Base-by-base conservation (phyloP, 352 stramenopile genomes). In the Globisporangium polare region DNA sequence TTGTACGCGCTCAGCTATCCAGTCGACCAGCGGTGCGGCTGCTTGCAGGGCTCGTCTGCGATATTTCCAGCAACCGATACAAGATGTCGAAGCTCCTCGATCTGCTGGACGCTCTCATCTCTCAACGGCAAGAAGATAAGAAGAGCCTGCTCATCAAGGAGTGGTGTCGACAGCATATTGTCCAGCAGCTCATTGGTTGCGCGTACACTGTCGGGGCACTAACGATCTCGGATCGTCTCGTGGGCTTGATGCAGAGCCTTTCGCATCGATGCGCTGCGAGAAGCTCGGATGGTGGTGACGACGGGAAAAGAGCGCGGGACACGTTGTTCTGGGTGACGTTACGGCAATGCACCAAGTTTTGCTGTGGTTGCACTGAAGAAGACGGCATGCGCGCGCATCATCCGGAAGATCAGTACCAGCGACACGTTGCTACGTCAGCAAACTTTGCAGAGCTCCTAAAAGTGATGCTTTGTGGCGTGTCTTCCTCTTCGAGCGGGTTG, bases 321-420 rank as follows among this genome's bases (percentile, higher is more conserved):
- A 55, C 62, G 31, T 31, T 77, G 20, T 54, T 89, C 26, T 91
- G 80, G 82, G 56, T 68, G 31, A 56, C 88, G 43, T 33, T 92
- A 24, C 67, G 80, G 31, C 71, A 83, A 39, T 92, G 82, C 42
- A 88, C 80, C 2, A 77, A 66, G 39, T 62, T 77, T 27, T 90
- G 80, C 49, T 90, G 78, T 46, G 78, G 80, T 35, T 83, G 75
- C 27, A 29, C 7, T 12, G n/a, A 33, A 5, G 29, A 56, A 31
- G 49, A 0, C 18, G n/a, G 3, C 22, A 18, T 24, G 17, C 31
- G 47, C 15, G 12, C 31, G 7, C 29, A 6, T 29, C 45, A 24
- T 49, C 13, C 27, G 18, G 24, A 47, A 10, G 8, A 53, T 58
- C 22, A 72, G n/a, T 24, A 37, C 1, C 47, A 67, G 18, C 72